These are phyloP conservation scores for Elsinoe australis DNA, from an alignment of 2,329 filamentous ascomycete species.

Conservation along the genomic window DNA sequence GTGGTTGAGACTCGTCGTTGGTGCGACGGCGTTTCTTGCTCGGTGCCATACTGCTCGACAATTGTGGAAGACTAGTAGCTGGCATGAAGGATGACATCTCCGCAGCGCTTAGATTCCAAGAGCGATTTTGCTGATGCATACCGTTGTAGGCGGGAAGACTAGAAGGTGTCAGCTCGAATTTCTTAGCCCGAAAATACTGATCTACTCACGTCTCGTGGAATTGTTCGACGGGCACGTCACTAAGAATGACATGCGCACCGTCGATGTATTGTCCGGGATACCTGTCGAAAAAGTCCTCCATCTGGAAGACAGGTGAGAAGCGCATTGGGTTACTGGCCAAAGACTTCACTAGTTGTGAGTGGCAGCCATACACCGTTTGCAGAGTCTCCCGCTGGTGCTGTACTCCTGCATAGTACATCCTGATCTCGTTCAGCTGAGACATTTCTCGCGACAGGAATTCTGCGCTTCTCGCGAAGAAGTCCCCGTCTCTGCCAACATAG, in stretches of 20 bases:
- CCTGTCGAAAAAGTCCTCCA: conserved; percentile 81
- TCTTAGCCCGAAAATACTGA: neutral
- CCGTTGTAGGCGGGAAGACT: conserved; percentile 20
- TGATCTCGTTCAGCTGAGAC: conserved; percentile 68
- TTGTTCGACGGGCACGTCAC: conserved; percentile 57
- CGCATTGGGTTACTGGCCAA: conserved; percentile 61
- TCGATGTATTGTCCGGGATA: conserved; percentile 68
- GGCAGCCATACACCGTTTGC: conserved; percentile 69
- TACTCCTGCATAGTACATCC: conserved; percentile 67
- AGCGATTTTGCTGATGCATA: neutral
- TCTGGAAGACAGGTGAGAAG: conserved; percentile 71
- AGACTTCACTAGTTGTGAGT: conserved; percentile 69
- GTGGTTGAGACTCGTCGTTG: conserved; percentile 1
- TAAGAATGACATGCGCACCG: conserved; percentile 63
- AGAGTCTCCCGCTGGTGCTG: conserved; percentile 75
- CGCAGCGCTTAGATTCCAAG: neutral
- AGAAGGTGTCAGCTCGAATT: neutral
- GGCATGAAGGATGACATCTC: neutral
- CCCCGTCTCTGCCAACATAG: conserved; percentile 58
- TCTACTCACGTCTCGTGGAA: conserved; percentile 32
- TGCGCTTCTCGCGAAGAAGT: conserved; percentile 55
- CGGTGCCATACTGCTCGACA: neutral
- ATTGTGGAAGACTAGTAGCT: conserved; percentile 10
- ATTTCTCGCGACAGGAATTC: conserved; percentile 72
- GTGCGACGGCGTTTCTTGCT: conserved; percentile 9